These are phyloP conservation scores for Plasmodium cynomolgi DNA, from an alignment of 169 alveolate species.

Conservation along the genomic window DNA sequence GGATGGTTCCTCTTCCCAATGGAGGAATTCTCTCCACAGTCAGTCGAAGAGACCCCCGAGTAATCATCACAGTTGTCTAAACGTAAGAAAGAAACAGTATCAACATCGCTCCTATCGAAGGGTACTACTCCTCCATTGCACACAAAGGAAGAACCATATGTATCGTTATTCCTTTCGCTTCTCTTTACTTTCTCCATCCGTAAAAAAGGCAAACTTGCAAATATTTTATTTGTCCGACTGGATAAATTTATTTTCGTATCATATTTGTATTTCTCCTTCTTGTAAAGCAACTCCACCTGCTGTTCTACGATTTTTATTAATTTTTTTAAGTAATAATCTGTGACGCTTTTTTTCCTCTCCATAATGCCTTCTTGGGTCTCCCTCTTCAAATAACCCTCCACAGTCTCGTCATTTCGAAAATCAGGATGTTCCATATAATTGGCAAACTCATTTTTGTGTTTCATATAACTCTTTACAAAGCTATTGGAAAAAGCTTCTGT, in stretches of 20 bases:
- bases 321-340: constrained; percentile 12
- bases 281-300: constrained; percentile 11
- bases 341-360: background rate
- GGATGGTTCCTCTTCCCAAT: background rate
- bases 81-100: background rate
- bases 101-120: background rate
- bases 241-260: background rate
- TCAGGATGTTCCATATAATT: background rate
- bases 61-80: background rate
- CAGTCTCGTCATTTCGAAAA: background rate
- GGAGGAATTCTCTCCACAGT: background rate
- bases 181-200: background rate
- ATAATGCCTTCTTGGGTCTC: background rate
- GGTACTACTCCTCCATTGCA: background rate
- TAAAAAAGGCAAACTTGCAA: background rate
- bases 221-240: background rate
- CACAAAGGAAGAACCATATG: background rate
- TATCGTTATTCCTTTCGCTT: background rate
- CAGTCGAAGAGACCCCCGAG: background rate
- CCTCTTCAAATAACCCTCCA: background rate
- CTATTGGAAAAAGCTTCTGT: background rate
- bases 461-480: background rate
- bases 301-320: constrained; percentile 15
- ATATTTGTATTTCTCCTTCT: constrained; percentile 3
- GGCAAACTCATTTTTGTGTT: background rate